Conservation (phyloP, 2,329 filamentous ascomycete genomes). For the Clonostachys chloroleuca region DNA sequence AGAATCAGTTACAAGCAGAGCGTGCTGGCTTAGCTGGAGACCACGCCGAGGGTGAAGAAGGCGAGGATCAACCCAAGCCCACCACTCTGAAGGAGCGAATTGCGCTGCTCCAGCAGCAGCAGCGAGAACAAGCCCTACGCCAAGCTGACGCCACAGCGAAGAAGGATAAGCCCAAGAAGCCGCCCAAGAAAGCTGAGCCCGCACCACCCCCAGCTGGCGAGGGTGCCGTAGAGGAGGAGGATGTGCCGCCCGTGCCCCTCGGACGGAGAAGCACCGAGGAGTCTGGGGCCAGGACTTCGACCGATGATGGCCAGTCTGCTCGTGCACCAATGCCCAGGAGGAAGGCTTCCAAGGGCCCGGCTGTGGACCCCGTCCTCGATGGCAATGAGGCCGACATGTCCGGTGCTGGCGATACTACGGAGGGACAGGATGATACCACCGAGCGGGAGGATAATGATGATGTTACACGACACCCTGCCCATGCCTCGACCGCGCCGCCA, state of each 20-base stretch:
- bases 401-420: conserved; percentile 59
- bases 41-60: conserved; percentile 45
- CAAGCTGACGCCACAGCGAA: conserved; percentile 74
- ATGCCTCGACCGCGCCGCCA: conserved; percentile 23
- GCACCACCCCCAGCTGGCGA: conserved; percentile 16
- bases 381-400: conserved; percentile 64
- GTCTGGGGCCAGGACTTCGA: conserved; percentile 29
- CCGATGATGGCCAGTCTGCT: conserved; percentile 36
- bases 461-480: conserved; percentile 28
- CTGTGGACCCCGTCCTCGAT: conserved; percentile 42
- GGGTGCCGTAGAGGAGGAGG: conserved; percentile 21
- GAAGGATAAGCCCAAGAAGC: conserved; percentile 82
- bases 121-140: conserved; percentile 80
- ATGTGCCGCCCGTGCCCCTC: conserved; percentile 23
- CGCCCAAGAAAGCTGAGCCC: conserved; percentile 58
- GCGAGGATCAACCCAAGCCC: conserved; percentile 83
- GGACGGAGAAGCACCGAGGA: conserved; percentile 1
- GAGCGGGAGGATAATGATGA: conserved; percentile 75
- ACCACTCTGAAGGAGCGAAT: conserved; percentile 94
- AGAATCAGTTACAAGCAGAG: conserved; percentile 63
- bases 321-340: conserved; percentile 41
- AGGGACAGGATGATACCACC: conserved; percentile 55
- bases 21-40: conserved; percentile 54
- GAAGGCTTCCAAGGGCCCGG: conserved; percentile 43
- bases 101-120: conserved; percentile 88